Conservation (phyloP, 345 rosid genomes). For the Hirschfeldia incana region DNA sequence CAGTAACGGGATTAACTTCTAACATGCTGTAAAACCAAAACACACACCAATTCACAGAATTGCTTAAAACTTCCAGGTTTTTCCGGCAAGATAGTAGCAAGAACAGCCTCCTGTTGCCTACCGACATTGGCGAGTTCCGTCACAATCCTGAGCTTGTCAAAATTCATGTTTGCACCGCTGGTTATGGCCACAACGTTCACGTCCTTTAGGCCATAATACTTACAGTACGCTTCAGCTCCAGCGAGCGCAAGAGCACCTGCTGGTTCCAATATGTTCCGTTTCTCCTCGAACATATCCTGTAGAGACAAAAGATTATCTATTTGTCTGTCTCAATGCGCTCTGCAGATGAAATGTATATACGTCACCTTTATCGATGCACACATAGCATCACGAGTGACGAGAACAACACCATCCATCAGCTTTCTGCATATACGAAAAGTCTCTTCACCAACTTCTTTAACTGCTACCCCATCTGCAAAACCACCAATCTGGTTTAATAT, state of each 20-base stretch:
- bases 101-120: slow-evolving; percentile 90
- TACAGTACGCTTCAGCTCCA: slow-evolving; percentile 98
- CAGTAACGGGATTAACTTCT: background rate
- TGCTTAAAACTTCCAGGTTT: slow-evolving; percentile 80
- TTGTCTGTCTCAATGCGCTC: background rate
- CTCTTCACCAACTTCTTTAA: slow-evolving; percentile 94
- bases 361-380: slow-evolving; percentile 95
- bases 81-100: slow-evolving; percentile 82
- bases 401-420: slow-evolving; percentile 90
- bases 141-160: slow-evolving; percentile 86
- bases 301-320: slow-evolving; percentile 20
- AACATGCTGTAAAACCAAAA: slow-evolving; percentile 7
- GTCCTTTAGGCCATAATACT: slow-evolving; percentile 72
- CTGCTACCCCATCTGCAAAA: slow-evolving; percentile 99
- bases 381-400: slow-evolving; percentile 95
- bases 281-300: slow-evolving; percentile 98
- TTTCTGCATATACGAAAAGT: slow-evolving; percentile 81
- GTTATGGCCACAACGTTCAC: slow-evolving; percentile 81
- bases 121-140: slow-evolving; percentile 98
- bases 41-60: slow-evolving; percentile 74
- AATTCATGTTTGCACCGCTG: slow-evolving; percentile 97
- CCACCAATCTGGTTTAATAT: slow-evolving; percentile 88
- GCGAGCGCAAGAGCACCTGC: slow-evolving; percentile 98
- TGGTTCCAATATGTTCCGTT: slow-evolving; percentile 90
- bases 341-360: background rate